A percentile compares a stretch with the other conserved stretches of the same genome.
These are phyloP conservation scores for Podospora anserina DNA, from an alignment of 495 filamentous ascomycete species.

Conservation along the genomic window DNA sequence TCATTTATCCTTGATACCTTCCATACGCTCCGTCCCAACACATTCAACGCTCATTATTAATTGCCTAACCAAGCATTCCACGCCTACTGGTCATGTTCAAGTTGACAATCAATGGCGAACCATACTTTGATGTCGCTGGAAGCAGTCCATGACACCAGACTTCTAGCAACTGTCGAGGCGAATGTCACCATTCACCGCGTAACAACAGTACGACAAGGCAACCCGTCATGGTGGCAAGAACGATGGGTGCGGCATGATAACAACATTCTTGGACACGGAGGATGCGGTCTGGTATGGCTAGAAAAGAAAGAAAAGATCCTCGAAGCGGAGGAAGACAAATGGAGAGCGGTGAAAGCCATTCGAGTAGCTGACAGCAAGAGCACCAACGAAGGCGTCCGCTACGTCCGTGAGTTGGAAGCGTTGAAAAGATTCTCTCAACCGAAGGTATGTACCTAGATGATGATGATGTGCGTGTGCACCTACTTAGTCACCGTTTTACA, in stretches of 20 bases:
- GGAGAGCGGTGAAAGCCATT: conserved; percentile 35
- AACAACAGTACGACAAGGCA: background rate
- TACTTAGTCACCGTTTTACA: background rate
- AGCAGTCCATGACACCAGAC: background rate
- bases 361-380: conserved; percentile 8
- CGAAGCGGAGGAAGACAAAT: conserved; percentile 12
- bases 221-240: conserved; percentile 18
- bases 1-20: no score
- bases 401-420: conserved; percentile 40
- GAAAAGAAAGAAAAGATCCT: conserved; percentile 30
- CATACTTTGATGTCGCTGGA: background rate
- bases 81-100: conserved; percentile 17
- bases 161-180: background rate
- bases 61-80: background rate
- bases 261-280: conserved; percentile 30
- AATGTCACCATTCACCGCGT: conserved; percentile 6
- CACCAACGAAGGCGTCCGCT: conserved; percentile 23
- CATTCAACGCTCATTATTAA: no score
- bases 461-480: background rate
- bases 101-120: background rate
- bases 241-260: conserved; percentile 26
- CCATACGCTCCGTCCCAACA: no score
- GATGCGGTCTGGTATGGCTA: conserved; percentile 38
- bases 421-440: conserved; percentile 44
- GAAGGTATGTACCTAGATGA: background rate